Base-by-base conservation (phyloP, 2,329 filamentous ascomycete species). In the Metarhizium anisopliae region DNA sequence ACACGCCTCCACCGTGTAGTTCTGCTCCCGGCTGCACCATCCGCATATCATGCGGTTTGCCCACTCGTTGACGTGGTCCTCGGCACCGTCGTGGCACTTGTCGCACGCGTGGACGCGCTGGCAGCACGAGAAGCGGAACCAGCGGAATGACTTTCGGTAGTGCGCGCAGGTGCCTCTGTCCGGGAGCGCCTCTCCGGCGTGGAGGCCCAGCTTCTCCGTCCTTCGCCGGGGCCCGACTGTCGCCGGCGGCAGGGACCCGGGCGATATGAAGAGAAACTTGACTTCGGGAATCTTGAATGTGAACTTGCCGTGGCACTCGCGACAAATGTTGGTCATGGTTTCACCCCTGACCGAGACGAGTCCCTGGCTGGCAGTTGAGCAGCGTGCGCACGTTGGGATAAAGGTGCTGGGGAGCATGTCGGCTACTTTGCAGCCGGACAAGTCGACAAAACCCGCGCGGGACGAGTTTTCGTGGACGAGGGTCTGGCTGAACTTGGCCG, bases 1-100 rank as follows among this genome's bases (percentile, higher is more conserved):
- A 68, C 90, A 95, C 58, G 86, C 84, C 65, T 92, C 87, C 1
- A 87, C 84, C 25, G 84, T 76, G 70, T 90, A 95, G 60, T 84
- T 84, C 72, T 93, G 89, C 74, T 95, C 90, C 53, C 90, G 77
- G 60, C 86, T 90, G 70, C 89, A 90, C 74, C 80, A 87, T 6
- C 87, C 87, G 67, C 88, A 93, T 40, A 93, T 83, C 88, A 94
- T 94, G 51, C 89, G 77, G 64, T 86, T 90, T 7, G 90, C 90
- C 78, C 89, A 90, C 72, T 94, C 90, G 60, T 89, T 85, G 7
- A 80, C 74, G 71, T 95, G 90, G 52, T 87, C 84, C 62, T 84
- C 82, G 10, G 73, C 78, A 16, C 74, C 78, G 67, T 94, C 89
- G 65, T 95, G 90, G 70, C 90, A 95, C 72, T 80, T 81, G 64